Evolutionary conservation across 257 asterid genomes (phyloP), one percentile per base, ranked within the genome.

Genomic region (Solanum tarijense): DNA sequence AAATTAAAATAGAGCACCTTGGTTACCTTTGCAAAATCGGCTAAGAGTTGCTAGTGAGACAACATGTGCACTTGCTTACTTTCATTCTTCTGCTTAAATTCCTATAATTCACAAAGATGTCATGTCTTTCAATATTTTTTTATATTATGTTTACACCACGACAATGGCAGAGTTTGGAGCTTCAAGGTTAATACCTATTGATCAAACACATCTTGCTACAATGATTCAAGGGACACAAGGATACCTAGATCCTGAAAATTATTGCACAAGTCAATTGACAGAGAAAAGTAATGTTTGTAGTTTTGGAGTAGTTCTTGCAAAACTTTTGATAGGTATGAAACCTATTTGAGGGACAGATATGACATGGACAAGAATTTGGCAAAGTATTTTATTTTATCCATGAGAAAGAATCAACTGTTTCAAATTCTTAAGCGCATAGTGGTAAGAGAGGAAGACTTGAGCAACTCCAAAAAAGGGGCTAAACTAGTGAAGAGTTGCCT

Each of bases 151-250:
- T 9, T 91, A 87, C 87, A 93, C 92, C 0, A 92, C 95, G 0
- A 94, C 92, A 88, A 93, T 94, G 23, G 55, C 94, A 1, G 95
- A 93, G 87, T 94, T 94, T 13, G 96, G 95, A 13, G 94, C 95
- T 0, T 93, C 96, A 6, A 92, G 95, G 69, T 84, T 94, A 36
- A 86, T 94, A 12, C 90, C 95, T 2, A 41, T 91, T 36, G 94
- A 92, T 34, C 95, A 93, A 81, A 87, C 94, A 14, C 92, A 91
- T 69, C 90, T 94, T 9, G 88, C 93, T 12, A 94, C 98, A 43
- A 32, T 94, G 16, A 96, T 93, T 52, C 96, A 94, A 34, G 94
- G 96, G 3, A 93, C 94, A 6, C 52, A 93, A 31, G 96, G 94
- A 1, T 94, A 94, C 87, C 43, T 94, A 75, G 95, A 93, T 62